Evolutionary conservation across 805 yeast species (phyloP), one percentile per base, ranked within the genome.

Genomic region (Sungouiella blattae): DNA sequence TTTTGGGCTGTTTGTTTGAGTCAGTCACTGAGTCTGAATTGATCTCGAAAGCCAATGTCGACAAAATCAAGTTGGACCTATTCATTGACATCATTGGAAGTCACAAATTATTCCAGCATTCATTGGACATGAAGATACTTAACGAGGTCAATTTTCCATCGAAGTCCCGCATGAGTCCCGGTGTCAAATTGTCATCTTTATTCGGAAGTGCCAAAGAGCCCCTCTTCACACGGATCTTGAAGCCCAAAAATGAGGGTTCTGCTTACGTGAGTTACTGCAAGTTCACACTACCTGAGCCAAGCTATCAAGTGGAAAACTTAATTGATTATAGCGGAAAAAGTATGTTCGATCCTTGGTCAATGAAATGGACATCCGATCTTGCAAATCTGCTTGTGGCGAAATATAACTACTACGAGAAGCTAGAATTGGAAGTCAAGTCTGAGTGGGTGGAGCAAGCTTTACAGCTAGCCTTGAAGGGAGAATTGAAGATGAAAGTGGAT

Each of bases 61-160:
- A 52, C 32, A 39, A 49, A 22, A 55, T 52, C 40, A 60, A 58
- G 29, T 46, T 64, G 33, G 73, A 67, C 41, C 39, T 58, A 22
- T 50, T 67, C 26, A 49, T 67, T 14, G 73, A 67, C 40, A 57
- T 67, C 13, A 48, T 62, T 7, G 73, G 73, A n/a, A 49, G 67
- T 36, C 60, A 57, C 40, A 57, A 57, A 37, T 57, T 50, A 47
- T 60, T 67, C 30, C 69, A 65, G 33, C 47, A 50, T 24, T 28
- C 54, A 3, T 49, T 61, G 14, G 52, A 55, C 30, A 53, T 60
- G 42, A 41, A 50, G 18, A 50, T 47, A 29, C 47, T 67, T 6
- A 67, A 63, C 37, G 48, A 47, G 18, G 43, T 59, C 15, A 47
- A 50, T 9, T 50, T 64, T 18, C 69, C 69, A 4, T 55, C 55